phyloP scores from a whole-genome alignment of 345 rosid species.

The Hibiscus trionum region DNA sequence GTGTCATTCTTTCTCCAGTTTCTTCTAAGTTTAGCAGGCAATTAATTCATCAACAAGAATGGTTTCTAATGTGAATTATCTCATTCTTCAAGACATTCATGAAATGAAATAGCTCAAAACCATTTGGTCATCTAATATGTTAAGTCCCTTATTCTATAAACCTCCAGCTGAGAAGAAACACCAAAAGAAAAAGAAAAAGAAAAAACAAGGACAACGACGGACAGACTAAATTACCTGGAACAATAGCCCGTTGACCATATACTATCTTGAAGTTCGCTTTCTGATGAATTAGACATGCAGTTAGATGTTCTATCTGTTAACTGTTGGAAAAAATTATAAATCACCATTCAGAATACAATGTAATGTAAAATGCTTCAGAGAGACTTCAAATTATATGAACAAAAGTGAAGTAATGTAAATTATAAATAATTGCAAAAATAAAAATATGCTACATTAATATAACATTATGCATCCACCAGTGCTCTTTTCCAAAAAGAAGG shows the following conservation, averaged over 20 bases:
- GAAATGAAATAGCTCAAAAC: background rate
- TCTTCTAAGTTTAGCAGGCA: background rate
- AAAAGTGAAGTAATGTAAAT: background rate
- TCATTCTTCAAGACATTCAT: background rate
- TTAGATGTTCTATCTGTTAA: constrained; percentile 42
- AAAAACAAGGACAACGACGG: background rate
- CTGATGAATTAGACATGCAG: constrained; percentile 43
- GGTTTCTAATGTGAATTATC: background rate
- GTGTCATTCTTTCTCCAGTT: background rate
- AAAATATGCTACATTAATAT: background rate
- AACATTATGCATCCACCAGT: background rate
- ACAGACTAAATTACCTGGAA: constrained; percentile 44
- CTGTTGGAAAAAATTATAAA: constrained; percentile 33
- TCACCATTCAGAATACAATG: background rate
- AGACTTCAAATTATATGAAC: background rate
- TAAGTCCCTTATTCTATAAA: background rate
- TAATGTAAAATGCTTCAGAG: constrained; percentile 6
- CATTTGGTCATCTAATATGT: background rate
- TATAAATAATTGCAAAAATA: background rate
- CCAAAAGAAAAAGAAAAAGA: background rate
- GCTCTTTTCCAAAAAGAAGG: background rate
- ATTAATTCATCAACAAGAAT: background rate
- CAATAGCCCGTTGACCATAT: constrained; percentile 40
- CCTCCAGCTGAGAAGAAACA: background rate
- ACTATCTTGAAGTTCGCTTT: constrained; percentile 47